A percentile compares a stretch with the other conserved stretches of the same genome.
Conservation (phyloP, 2,329 filamentous ascomycete species). For the Clonostachys solani region DNA sequence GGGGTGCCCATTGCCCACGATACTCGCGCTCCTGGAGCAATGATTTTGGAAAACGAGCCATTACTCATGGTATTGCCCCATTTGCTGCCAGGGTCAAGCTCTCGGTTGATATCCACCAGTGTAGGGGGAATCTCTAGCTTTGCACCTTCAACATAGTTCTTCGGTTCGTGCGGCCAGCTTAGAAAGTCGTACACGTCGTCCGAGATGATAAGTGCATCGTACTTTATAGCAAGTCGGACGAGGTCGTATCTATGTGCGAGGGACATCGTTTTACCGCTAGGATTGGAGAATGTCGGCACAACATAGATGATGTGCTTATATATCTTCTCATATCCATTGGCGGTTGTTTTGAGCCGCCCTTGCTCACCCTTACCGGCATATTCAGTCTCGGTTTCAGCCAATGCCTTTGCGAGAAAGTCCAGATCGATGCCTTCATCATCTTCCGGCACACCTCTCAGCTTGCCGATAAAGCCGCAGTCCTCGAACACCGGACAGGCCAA, state of each 20-base stretch:
- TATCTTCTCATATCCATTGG: conserved; percentile 49
- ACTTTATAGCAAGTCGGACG: conserved; percentile 55
- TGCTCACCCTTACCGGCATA: conserved; percentile 12
- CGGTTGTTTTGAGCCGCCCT: conserved; percentile 42
- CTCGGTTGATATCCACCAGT: conserved; percentile 34
- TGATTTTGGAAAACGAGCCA: conserved; percentile 64
- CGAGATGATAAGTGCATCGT: conserved; percentile 59
- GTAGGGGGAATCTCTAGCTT: conserved; percentile 35
- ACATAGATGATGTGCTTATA: conserved; percentile 66
- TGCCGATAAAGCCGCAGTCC: conserved; percentile 52
- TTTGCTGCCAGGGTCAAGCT: conserved; percentile 43
- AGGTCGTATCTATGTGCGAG: conserved; percentile 48
- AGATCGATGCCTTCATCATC: conserved; percentile 31
- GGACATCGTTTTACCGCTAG: conserved; percentile 61
- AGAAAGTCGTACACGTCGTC: conserved; percentile 74
- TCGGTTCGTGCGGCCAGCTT: conserved; percentile 40
- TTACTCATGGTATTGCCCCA: conserved; percentile 64
- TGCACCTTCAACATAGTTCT: neutral
- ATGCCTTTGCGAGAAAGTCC: conserved; percentile 4
- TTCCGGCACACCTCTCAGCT: conserved; percentile 53
- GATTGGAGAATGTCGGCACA: conserved; percentile 68
- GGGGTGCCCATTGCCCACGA: conserved; percentile 40
- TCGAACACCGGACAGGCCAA: conserved; percentile 58
- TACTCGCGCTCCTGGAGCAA: conserved; percentile 56
- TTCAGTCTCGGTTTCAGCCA: conserved; percentile 1